Percentiles rank a stretch among this genome's conserved stretches.
Evolutionary conservation across 257 asterid genomes (phyloP).

Genomic region (Scutellaria barbata): DNA sequence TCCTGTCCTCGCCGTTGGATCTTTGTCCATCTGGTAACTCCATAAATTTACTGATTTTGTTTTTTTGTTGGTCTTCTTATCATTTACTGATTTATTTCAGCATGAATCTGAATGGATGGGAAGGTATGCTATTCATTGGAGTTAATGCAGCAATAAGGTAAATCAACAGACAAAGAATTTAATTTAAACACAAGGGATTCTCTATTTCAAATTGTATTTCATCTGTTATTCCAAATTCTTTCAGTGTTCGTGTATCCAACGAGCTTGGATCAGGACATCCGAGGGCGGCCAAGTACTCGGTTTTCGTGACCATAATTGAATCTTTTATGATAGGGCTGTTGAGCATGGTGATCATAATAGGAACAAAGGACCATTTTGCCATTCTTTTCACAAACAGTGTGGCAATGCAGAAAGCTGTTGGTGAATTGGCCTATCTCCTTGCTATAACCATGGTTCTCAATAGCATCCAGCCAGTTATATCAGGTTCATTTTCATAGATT

Average conservation of each 20-base stretch:
- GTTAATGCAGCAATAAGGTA: constrained; percentile 96
- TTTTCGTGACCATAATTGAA: constrained; percentile 64
- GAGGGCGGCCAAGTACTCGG: constrained; percentile 84
- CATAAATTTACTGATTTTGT: too few species aligned
- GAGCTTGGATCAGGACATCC: constrained; percentile 95
- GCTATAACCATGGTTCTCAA: constrained; percentile 84
- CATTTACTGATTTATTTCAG: constrained; percentile 43
- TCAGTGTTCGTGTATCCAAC: constrained; percentile 83
- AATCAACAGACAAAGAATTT: background rate
- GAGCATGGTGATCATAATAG: constrained; percentile 65
- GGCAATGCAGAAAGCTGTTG: constrained; percentile 83
- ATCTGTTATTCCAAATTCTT: background rate
- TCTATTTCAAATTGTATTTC: background rate
- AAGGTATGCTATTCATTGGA: constrained; percentile 96
- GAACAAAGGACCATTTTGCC: constrained; percentile 72
- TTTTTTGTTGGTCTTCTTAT: background rate
- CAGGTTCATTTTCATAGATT: constrained; percentile 56
- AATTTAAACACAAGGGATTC: background rate
- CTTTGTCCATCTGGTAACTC: constrained; percentile 97
- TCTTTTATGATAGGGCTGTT: constrained; percentile 72
- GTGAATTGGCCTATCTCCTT: constrained; percentile 84
- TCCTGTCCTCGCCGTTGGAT: constrained; percentile 89
- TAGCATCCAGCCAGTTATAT: constrained; percentile 91
- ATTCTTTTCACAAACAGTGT: constrained; percentile 65
- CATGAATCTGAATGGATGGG: constrained; percentile 99